Evolutionary conservation across 257 asterid species (phyloP), one percentile per base, ranked within the genome.

Genomic region (Capsicum baccatum): DNA sequence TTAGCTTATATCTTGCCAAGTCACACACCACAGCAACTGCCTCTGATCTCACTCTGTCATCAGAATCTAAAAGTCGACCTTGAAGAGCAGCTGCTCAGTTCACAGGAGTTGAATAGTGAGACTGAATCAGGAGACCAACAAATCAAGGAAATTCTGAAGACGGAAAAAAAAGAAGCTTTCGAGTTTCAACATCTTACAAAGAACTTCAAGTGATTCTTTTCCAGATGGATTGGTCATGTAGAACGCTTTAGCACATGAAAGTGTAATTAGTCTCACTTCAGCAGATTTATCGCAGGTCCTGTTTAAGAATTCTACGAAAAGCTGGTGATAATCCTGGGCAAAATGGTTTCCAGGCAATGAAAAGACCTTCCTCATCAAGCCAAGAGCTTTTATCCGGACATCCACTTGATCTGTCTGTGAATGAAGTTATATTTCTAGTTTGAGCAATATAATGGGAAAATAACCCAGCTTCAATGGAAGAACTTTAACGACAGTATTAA

Each of bases 391-490:
- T 84, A 95, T 93, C 78, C 99, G 94, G 79, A 90, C 97, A 93
- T 94, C 99, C 84, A 95, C 97, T 90, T 94, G 97, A 88, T 95
- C 98, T 63, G 93, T 94, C 99, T 95, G 97, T 92, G 89, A 91
- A 88, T 81, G 57, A 83, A 26, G 78, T 63, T 68, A 73, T 79
- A 84, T 44, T 56, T 81, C 80, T 63, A 71, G 85, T 83, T 80
- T 39, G 87, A 86, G 70, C 55, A 84, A 76, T 64, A 83, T 62
- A 85, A 64, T 83, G 80, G 80, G 81, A 68, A 88, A 87, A 64
- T 57, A 82, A 84, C 64, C 39, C 15, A 78, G 52, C 64, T 81
- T 44, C 84, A 48, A 64, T 21, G 74, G 60, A 52, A 86, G 48
- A 58, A 80, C 17, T 71, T 66, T 42, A 83, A 85, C 78, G 70